Evolutionary conservation across 176 grass and related monocot genomes (phyloP).

Genomic region (Hordeum vulgare): DNA sequence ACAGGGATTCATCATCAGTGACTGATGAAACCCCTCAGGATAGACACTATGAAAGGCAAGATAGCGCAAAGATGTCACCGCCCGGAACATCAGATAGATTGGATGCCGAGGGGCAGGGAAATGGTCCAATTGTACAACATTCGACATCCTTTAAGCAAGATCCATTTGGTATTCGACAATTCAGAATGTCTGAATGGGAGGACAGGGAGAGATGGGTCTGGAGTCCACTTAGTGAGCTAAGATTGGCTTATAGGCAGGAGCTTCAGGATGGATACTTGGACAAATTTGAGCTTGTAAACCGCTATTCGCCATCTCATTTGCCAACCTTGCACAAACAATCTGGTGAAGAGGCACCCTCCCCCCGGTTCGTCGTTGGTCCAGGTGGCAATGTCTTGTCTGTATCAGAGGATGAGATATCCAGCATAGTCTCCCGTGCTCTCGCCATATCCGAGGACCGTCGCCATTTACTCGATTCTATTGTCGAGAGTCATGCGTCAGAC

Average conservation of each 20-base stretch:
- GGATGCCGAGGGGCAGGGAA: not conserved
- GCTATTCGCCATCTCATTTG: slow-evolving; percentile 38
- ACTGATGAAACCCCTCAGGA: not conserved
- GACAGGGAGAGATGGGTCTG: slow-evolving; percentile 33
- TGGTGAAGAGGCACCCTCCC: slow-evolving; percentile 4
- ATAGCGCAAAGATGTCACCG: not conserved
- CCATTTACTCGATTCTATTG: slow-evolving; percentile 26
- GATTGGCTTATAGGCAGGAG: slow-evolving; percentile 43
- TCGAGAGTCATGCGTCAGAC: slow-evolving; percentile 27
- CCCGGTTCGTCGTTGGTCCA: slow-evolving; percentile 44
- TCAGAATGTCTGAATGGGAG: not conserved
- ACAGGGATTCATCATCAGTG: not conserved
- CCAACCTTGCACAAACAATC: slow-evolving; percentile 33
- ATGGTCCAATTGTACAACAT: not conserved
- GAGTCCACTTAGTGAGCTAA: slow-evolving; percentile 33
- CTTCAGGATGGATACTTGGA: slow-evolving; percentile 30
- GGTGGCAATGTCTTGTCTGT: slow-evolving; percentile 43
- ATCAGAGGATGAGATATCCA: slow-evolving; percentile 69
- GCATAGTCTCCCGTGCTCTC: slow-evolving; percentile 57
- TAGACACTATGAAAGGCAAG: not conserved
- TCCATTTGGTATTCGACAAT: not conserved
- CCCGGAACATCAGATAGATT: not conserved
- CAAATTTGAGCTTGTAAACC: slow-evolving; percentile 60
- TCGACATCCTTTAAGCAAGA: not conserved
- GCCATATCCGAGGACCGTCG: slow-evolving; percentile 44